Base-by-base conservation (phyloP, 768 basidiomycete genomes). In the Mrakia frigida region DNA sequence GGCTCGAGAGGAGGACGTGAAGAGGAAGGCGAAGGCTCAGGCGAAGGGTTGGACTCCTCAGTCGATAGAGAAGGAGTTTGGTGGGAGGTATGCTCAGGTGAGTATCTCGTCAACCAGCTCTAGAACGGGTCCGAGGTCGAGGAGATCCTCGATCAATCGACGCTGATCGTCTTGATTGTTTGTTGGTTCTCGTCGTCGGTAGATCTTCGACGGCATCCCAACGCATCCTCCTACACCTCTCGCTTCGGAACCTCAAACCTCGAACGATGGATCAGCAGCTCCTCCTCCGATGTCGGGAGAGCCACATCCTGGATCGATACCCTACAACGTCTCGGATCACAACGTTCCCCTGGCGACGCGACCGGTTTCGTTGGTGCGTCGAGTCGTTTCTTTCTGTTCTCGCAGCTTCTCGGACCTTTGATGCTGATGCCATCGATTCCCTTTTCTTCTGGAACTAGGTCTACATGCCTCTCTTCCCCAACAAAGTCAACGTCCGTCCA, bases 1-100 rank as follows among this genome's bases (percentile, higher is more conserved):
- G 28, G 74, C 52, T 14, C 35, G 68, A 21, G 68, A 56, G 68
- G 74, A 70, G 43, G 74, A 75, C 56, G 74, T 60, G n/a, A 70
- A 70, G 56, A 33, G 74, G 41, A 69, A 53, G 33, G 60, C 41
- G 13, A 65, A 78, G 50, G 74, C 71, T 7, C 60, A 78, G 46
- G 74, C 74, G 1, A 53, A 72, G 28, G 74, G 72, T 3, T 78
- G 78, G 78, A 76, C 78, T n/a, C 52, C 74, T 23, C 74, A 75
- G 59, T 68, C 37, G 33, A 73, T 78, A 50, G 74, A 72, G 63
- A 46, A 73, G 31, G 68, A 65, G n/a, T 78, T 76, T 28, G 75
- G 65, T 23, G 78, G 74, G 37, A 70, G 78, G 18, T 78, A 78
- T 41, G 73, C 74, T 31, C 77, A 78, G 59, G 77, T 77, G 53